Evolutionary conservation across 371 early-diverging fungal genomes (phyloP), one percentile per base, ranked within the genome.

Genomic region (Mucor indicus): DNA sequence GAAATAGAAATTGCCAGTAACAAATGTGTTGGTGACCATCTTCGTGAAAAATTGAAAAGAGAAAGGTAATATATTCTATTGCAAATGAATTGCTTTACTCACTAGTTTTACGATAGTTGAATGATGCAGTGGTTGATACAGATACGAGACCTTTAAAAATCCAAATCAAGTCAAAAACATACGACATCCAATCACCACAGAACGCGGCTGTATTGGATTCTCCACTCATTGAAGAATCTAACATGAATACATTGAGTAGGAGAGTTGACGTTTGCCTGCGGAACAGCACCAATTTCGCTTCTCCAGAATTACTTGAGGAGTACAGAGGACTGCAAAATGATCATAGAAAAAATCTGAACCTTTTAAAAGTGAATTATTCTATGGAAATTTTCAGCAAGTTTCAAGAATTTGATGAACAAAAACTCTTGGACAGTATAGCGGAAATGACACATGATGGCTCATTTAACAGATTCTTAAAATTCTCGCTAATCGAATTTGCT

Each of bases 1-100:
- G 51, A 51, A 37, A 16, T 51, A n/a, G 51, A 51, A 44, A 43
- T 51, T 43, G 23, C 51, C 10, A 24, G 51, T 43, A 51, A 51
- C 23, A 44, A 51, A 22, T 30, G 43, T 51, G 51, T 51, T 16
- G 21, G 51, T 42, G 51, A 51, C 15, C n/a, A 51, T 36, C 12
- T 51, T 13, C 43, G 51, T n/a, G 9, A 16, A 44, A 51, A 37
- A 37, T 12, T 51, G 15, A 51, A 51, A 51, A 51, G 51, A 16
- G 51, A 51, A 43, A 43, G 51, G 43, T 51, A 51, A 16, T 17
- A 50, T 33, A 29, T 19, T 21, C 11, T 27, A 17, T n/a, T 41
- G 42, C 29, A 29, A 41, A n/a, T 41, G 24, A 27, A 27, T 25
- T 27, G 42, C 42, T 27, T 41, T 23, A 25, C 42, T 41, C 27